These are phyloP conservation scores for Microdochium bolleyi DNA, from an alignment of 2,329 filamentous ascomycete genomes.

Conservation along the genomic window DNA sequence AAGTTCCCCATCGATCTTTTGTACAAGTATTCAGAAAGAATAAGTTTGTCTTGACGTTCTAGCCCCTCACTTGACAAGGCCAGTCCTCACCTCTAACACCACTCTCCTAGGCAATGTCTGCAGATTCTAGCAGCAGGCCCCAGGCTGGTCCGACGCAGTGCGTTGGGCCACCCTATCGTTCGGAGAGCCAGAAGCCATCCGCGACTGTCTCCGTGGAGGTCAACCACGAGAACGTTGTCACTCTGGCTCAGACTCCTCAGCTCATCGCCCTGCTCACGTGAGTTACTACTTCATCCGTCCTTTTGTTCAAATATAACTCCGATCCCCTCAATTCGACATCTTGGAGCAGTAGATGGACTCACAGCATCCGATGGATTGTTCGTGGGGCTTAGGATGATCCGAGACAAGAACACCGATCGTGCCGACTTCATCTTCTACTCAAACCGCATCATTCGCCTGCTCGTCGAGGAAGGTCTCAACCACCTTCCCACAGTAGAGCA, in stretches of 20 bases:
- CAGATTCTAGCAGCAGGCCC: conserved; percentile 18
- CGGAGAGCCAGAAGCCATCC: conserved; percentile 69
- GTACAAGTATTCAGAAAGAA: no score
- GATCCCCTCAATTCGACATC: neutral
- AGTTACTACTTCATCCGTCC: conserved; percentile 31
- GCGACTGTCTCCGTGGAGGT: conserved; percentile 84
- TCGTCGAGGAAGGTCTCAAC: conserved; percentile 96
- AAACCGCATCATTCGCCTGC: conserved; percentile 90
- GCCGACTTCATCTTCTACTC: conserved; percentile 99
- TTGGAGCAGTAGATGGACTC: neutral
- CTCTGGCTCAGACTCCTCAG: conserved; percentile 88
- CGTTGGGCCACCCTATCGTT: conserved; percentile 73
- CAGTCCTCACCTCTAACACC: neutral
- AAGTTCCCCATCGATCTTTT: no score
- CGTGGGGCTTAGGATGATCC: conserved; percentile 67
- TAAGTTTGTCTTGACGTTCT: no score
- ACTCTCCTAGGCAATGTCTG: conserved; percentile 28
- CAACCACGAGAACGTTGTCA: conserved; percentile 77
- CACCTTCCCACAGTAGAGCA: conserved; percentile 89
- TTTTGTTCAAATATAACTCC: no score
- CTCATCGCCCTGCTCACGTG: conserved; percentile 96
- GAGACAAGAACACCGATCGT: conserved; percentile 79
- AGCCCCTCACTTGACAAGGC: neutral
- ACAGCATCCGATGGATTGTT: neutral
- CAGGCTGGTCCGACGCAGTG: conserved; percentile 44